These are phyloP conservation scores for Massarina eburnea DNA, from an alignment of 2,329 filamentous ascomycete genomes.

Conservation along the genomic window DNA sequence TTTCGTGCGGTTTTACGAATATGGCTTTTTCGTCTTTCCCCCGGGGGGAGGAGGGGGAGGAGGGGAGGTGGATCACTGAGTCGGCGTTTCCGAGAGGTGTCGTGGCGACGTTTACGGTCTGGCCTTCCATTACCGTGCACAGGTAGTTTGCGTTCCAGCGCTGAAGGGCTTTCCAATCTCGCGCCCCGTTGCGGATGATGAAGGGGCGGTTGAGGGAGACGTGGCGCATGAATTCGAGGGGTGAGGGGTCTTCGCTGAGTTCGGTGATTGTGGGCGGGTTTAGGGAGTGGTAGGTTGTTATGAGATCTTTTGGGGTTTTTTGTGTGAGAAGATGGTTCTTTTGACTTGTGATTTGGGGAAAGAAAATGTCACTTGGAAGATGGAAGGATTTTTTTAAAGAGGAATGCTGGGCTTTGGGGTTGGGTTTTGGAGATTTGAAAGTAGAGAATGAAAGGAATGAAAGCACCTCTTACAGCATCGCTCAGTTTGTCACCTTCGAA, in stretches of 20 bases:
- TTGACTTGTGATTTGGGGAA: neutral
- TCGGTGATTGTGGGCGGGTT: constrained; percentile 64
- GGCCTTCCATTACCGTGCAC: constrained; percentile 54
- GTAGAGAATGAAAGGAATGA: constrained; percentile 1
- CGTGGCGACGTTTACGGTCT: constrained; percentile 71
- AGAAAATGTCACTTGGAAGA: neutral
- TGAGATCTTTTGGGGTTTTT: constrained; percentile 50
- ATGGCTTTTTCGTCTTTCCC: constrained; percentile 46
- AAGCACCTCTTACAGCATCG: constrained; percentile 44
- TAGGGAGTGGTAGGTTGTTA: constrained; percentile 72
- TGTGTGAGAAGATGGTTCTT: constrained; percentile 1
- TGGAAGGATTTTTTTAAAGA: neutral
- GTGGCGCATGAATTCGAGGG: constrained; percentile 78
- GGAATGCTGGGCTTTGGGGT: neutral
- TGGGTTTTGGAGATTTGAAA: no score
- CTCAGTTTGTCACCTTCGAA: constrained; percentile 24
- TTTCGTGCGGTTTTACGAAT: constrained; percentile 74
- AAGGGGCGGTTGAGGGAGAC: constrained; percentile 76
- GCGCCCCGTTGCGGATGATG: constrained; percentile 65
- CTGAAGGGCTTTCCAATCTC: constrained; percentile 62
- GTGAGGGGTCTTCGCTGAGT: constrained; percentile 65
- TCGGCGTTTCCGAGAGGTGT: constrained; percentile 70
- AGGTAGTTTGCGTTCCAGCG: constrained; percentile 67
- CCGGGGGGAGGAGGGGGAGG: no score
- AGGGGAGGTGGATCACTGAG: constrained; percentile 64